Evolutionary conservation across 2,329 filamentous ascomycete genomes (phyloP).

Genomic region (Rosellinia necatrix): DNA sequence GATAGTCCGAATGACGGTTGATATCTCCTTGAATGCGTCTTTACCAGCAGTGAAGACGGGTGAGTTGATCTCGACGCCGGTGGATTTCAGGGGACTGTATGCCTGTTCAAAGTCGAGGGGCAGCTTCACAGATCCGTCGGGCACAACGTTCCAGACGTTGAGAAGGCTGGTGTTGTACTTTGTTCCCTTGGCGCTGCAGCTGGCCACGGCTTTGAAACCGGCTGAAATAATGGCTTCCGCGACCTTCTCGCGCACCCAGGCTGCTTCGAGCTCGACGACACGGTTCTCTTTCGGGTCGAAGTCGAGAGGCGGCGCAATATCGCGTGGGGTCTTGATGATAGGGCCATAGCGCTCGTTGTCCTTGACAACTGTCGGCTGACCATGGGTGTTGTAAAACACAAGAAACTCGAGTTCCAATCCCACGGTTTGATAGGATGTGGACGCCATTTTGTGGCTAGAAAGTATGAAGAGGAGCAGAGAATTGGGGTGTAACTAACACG

Average conservation of each 20-base stretch:
- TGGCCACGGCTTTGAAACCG: background rate
- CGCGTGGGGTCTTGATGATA: background rate
- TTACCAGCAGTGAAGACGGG: background rate
- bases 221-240: slow-evolving; percentile 2
- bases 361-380: background rate
- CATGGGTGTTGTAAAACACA: slow-evolving; percentile 4
- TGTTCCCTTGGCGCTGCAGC: background rate
- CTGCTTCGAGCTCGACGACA: background rate
- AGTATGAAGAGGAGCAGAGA: too few species aligned
- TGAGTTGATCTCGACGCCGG: slow-evolving; percentile 11
- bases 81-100: background rate
- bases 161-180: background rate
- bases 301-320: background rate
- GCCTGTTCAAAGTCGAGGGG: background rate
- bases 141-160: slow-evolving; percentile 9
- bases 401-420: slow-evolving; percentile 19
- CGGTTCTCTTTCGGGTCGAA: background rate
- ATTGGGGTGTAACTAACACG: too few species aligned
- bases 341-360: background rate
- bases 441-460: background rate
- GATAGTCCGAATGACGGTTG: slow-evolving; percentile 7
- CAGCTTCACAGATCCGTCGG: background rate
- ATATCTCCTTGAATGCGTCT: slow-evolving; percentile 4
- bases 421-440: background rate
- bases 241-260: slow-evolving; percentile 12